Conservation (phyloP, 192 early-diverging fungal species). For the Gaertneriomyces semiglobifer region DNA sequence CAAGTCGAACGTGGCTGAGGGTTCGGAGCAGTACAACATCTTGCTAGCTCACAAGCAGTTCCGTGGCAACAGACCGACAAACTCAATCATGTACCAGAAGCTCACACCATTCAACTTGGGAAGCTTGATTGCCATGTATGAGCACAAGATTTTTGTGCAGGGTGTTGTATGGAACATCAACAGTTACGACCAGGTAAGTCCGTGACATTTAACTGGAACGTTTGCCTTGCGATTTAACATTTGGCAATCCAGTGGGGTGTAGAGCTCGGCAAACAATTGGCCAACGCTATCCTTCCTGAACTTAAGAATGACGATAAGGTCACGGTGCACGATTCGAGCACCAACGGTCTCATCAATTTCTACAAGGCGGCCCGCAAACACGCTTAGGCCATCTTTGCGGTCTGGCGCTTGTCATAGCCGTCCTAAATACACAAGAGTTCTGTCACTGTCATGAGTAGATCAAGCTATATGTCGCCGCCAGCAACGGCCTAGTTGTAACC, state of each 20-base stretch:
- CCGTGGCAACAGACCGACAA: constrained; percentile 95
- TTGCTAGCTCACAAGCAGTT: constrained; percentile 96
- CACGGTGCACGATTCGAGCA: constrained; percentile 81
- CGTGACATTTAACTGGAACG: not conserved
- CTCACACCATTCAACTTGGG: constrained; percentile 88
- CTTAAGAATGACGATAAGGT: constrained; percentile 61
- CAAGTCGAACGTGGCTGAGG: constrained; percentile 53
- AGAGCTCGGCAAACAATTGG: constrained; percentile 97
- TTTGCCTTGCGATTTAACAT: not conserved
- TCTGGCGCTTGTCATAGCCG: too few relatives aligned
- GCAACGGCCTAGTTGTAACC: too few relatives aligned
- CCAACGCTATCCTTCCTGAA: constrained; percentile 93
- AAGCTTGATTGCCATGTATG: constrained; percentile 92
- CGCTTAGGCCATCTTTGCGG: too few relatives aligned
- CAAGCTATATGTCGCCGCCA: too few relatives aligned
- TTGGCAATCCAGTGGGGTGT: constrained; percentile 63
- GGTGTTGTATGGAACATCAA: constrained; percentile 98
- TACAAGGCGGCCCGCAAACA: constrained; percentile 54
- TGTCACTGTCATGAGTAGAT: too few relatives aligned
- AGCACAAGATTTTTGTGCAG: constrained; percentile 99
- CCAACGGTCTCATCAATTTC: constrained; percentile 96
- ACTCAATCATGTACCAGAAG: constrained; percentile 91
- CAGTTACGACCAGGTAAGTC: constrained; percentile 80
- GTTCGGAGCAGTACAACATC: constrained; percentile 32
- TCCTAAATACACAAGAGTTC: too few relatives aligned